Base-by-base conservation (phyloP, 495 filamentous ascomycete species). In the Gamarada debralockiae region DNA sequence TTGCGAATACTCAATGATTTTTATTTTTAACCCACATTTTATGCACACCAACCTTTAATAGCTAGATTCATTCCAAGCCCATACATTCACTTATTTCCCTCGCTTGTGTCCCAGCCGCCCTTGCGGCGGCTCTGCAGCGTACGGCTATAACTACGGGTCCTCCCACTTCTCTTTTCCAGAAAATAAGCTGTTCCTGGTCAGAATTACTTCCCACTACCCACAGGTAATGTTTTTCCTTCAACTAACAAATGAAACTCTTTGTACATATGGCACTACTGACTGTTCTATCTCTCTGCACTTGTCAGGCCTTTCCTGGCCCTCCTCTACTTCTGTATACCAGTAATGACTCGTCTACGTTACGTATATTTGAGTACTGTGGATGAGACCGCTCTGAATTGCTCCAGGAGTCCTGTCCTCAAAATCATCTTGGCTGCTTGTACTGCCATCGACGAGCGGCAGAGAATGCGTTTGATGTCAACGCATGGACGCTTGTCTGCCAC, bases 381-480 rank as follows among this genome's bases (percentile, higher is more conserved):
- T 15, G 40, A 41, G 36, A 33, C 57, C 22, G 41, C 57, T 12
- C n/a, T 51, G 48, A 67, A 65, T 53, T 69, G 63, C 29, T 41
- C 47, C 12, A 67, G 58, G 15, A 65, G 48, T 49, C 55, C 55
- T 9, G 63, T 66, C 51, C 57, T 57, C 34, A 64, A 38, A 37
- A 67, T 59, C 44, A 67, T 65, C 47, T 63, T 58, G 1, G 66
- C 66, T 57, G 54, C 53, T 57, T 62, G 54, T 55, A 64, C 58
- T 58, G 63, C 60, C 48, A 65, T 62, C 50, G 50, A 55, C 53
- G 53, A 48, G 54, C 55, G 53, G 52, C 46, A 48, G 58, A 63
- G 58, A 59, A 65, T 57, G 40, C 50, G 49, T 48, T 57, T 58
- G 50, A 53, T 53, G 43, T 54, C 50, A 21, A 58, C 23, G 41